These are phyloP conservation scores for Yamadazyma phyllophila DNA, from an alignment of 805 yeast species.

Conservation along the genomic window DNA sequence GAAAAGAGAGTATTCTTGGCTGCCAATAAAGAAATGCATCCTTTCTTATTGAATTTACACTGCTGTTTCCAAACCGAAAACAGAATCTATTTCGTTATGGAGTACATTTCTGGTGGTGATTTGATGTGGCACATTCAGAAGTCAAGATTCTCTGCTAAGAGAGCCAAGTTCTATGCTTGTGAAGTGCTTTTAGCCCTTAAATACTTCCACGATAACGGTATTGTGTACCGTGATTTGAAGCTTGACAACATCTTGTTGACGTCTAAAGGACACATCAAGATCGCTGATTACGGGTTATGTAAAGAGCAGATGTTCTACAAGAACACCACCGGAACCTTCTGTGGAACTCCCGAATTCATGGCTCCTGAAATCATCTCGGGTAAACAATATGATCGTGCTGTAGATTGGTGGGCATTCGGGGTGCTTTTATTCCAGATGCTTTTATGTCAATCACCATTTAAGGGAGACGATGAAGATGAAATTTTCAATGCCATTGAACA, in stretches of 20 bases:
- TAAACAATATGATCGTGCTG: slow-evolving; percentile 88
- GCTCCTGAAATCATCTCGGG: slow-evolving; percentile 97
- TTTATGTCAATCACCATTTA: slow-evolving; percentile 92
- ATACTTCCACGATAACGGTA: slow-evolving; percentile 93
- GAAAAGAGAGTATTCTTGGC: slow-evolving; percentile 88
- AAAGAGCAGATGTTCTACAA: slow-evolving; percentile 89
- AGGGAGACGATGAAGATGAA: slow-evolving; percentile 96
- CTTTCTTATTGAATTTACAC: slow-evolving; percentile 84
- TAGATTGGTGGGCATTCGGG: slow-evolving; percentile 99
- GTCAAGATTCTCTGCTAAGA: slow-evolving; percentile 77
- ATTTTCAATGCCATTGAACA: slow-evolving; percentile 93
- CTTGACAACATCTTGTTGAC: slow-evolving; percentile 90
- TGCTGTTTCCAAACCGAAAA: slow-evolving; percentile 98
- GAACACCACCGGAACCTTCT: slow-evolving; percentile 86
- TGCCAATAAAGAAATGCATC: slow-evolving; percentile 87
- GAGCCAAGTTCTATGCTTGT: slow-evolving; percentile 97
- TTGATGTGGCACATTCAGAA: slow-evolving; percentile 99
- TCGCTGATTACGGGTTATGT: slow-evolving; percentile 97
- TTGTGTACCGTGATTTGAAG: slow-evolving; percentile 93
- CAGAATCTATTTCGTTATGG: slow-evolving; percentile 97
- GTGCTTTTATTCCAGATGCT: slow-evolving; percentile 95
- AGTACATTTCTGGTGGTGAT: slow-evolving; percentile 96
- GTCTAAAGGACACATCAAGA: slow-evolving; percentile 88
- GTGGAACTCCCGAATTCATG: slow-evolving; percentile 99
- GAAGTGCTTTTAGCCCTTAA: slow-evolving; percentile 90